A percentile compares a stretch with the other conserved stretches of the same genome.
Evolutionary conservation across 805 yeast species (phyloP).

Genomic region (Yamadazyma kitorensis): DNA sequence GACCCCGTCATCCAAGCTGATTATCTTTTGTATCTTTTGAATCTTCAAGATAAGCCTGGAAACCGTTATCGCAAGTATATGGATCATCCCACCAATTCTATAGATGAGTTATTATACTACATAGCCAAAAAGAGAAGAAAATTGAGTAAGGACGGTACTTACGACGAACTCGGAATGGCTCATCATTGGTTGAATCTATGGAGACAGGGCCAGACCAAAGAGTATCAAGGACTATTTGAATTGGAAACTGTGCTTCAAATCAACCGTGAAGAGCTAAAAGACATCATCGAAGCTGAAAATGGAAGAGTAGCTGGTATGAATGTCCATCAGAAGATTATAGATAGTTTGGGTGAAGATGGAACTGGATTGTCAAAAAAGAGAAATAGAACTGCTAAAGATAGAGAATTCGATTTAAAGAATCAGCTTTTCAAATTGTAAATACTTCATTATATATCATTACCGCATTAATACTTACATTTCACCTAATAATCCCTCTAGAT

Average conservation of each 20-base stretch:
- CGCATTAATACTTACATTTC: no score
- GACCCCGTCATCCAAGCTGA: conserved; percentile 89
- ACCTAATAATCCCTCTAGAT: conserved; percentile 4
- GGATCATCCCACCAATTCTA: conserved; percentile 67
- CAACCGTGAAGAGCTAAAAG: conserved; percentile 21
- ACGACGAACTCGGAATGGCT: conserved; percentile 61
- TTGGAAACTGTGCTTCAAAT: conserved; percentile 29
- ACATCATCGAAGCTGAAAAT: conserved; percentile 25
- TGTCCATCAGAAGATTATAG: conserved; percentile 26
- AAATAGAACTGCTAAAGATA: conserved; percentile 42
- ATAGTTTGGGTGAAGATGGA: conserved; percentile 40
- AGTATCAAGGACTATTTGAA: conserved; percentile 35
- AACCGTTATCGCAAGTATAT: conserved; percentile 44
- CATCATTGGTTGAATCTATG: conserved; percentile 59
- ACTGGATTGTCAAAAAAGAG: conserved; percentile 33
- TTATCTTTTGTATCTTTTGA: conserved; percentile 70
- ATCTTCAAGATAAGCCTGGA: conserved; percentile 54
- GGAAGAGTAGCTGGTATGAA: conserved; percentile 25
- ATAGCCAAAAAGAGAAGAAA: conserved; percentile 43
- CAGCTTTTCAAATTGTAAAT: conserved; percentile 33
- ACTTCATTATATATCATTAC: no score
- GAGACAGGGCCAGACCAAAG: conserved; percentile 50
- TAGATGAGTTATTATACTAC: conserved; percentile 51
- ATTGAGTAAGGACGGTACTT: conserved; percentile 33
- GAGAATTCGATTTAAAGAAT: conserved; percentile 39